Evolutionary conservation across 2,329 filamentous ascomycete genomes (phyloP).

Genomic region (Diaporthe amygdali): DNA sequence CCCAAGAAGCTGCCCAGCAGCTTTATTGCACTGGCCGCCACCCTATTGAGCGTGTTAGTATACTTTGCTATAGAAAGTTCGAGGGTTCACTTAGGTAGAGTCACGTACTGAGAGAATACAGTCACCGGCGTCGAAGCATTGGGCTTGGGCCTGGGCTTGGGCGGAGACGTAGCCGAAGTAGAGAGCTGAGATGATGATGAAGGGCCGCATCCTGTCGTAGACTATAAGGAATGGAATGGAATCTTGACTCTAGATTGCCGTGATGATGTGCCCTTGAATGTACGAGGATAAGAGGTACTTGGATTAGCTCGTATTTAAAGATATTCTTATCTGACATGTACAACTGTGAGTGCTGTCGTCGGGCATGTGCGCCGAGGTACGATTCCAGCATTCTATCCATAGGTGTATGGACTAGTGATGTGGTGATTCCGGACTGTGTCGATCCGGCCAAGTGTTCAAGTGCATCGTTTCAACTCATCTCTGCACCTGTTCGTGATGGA

Average conservation of each 20-base stretch:
- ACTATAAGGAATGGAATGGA: not conserved
- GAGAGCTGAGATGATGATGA: not conserved
- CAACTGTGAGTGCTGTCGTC: not conserved
- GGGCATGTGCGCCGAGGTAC: not conserved
- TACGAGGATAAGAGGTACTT: not conserved
- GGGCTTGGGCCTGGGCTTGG: not conserved
- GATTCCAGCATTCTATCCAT: not conserved
- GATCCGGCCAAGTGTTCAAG: not conserved
- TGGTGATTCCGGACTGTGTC: not conserved
- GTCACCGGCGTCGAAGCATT: not conserved
- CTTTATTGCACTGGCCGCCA: not conserved
- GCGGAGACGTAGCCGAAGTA: not conserved
- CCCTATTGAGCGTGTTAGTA: not conserved
- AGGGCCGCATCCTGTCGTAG: not conserved
- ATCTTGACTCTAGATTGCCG: not conserved
- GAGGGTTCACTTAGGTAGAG: too few relatives aligned
- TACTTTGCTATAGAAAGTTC: not conserved
- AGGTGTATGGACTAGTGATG: not conserved
- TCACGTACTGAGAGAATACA: not conserved
- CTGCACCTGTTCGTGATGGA: not conserved
- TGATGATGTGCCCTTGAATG: not conserved
- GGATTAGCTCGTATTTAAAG: not conserved
- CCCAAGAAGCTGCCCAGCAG: not conserved
- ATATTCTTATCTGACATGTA: not conserved
- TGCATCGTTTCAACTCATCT: not conserved